Base-by-base conservation (phyloP, 305 asterid species). In the Ruellia speciosa region DNA sequence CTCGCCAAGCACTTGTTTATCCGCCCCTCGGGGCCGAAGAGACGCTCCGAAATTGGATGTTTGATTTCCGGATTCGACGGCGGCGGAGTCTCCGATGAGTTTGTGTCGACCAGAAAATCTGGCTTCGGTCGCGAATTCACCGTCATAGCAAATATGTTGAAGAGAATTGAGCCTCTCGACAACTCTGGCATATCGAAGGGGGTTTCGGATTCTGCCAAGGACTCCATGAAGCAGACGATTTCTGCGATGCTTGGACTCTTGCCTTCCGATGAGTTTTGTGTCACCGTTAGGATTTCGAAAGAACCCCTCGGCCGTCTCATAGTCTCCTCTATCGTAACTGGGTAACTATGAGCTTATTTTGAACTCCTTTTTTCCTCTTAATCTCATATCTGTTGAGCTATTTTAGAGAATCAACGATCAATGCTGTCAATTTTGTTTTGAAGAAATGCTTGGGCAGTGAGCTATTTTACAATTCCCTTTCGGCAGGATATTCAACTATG, bases 221-320 rank as follows among this genome's bases (percentile, higher is more conserved):
- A 88, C 58, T 85, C 98, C 18, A 90, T 90, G 96, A 90, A 90
- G 81, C 96, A 90, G 84, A 88, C 98, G 58, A 85, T 90, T 40
- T 87, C 98, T 0, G 77, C 94, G 53, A 90, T 90, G 98, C 85
- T 90, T 24, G 98, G 98, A 16, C 78, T 90, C 73, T 77, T 90
- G 66, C 98, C 98, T 5, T 90, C 98, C 8, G 90, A 90, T 79
- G 94, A 82, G 65, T 90, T 87, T 46, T 54, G 89, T 10, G 90
- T 90, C 49, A 73, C 79, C 24, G 83, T 90, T 71, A 74, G 78
- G 69, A 77, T 87, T 72, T 77, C 87, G 33, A 87, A 75, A 51
- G 81, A 68, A 7, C 95, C 95, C 15, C 86, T 90, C 18, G 75
- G 81, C 62, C 89, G 84, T 46, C 92, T 90, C 41, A 69, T 90